Conservation (phyloP, 306 rosid species). For the Fragaria vesca region DNA sequence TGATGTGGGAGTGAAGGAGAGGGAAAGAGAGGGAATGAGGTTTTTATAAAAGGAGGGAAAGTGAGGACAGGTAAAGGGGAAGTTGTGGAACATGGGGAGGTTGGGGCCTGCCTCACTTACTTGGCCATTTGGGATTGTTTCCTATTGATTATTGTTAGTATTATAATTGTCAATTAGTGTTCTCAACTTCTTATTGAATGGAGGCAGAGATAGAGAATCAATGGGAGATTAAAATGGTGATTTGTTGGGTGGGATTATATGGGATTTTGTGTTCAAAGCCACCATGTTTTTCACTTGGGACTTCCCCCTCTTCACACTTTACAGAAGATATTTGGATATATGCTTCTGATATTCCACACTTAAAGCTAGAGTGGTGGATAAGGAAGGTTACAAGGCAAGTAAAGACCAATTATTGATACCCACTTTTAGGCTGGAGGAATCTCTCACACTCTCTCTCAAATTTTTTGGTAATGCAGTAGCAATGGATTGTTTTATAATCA, state of each 20-base stretch:
- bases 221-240: conserved; percentile 42
- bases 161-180: conserved; percentile 9
- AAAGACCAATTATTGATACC: conserved; percentile 51
- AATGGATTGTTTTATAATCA: not conserved
- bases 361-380: conserved; percentile 55
- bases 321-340: conserved; percentile 20
- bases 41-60: conserved; percentile 45
- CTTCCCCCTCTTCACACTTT: conserved; percentile 26
- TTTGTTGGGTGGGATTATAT: conserved; percentile 42
- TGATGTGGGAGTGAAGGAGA: conserved; percentile 39
- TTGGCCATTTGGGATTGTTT: conserved; percentile 50
- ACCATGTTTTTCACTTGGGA: conserved; percentile 27
- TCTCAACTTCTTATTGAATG: not conserved
- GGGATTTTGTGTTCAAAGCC: conserved; percentile 28
- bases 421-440: conserved; percentile 60
- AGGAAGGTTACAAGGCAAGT: conserved; percentile 54
- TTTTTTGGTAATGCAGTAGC: conserved; percentile 15
- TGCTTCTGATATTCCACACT: conserved; percentile 25
- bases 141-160: conserved; percentile 19
- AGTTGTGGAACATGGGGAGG: conserved; percentile 70
- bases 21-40: conserved; percentile 39
- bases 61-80: conserved; percentile 38
- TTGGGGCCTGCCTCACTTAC: conserved; percentile 69
- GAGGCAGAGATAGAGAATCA: conserved; percentile 36
- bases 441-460: conserved; percentile 26